Base-by-base conservation (phyloP, 1,284 basidiomycete species). In the Volvariella surrecta region DNA sequence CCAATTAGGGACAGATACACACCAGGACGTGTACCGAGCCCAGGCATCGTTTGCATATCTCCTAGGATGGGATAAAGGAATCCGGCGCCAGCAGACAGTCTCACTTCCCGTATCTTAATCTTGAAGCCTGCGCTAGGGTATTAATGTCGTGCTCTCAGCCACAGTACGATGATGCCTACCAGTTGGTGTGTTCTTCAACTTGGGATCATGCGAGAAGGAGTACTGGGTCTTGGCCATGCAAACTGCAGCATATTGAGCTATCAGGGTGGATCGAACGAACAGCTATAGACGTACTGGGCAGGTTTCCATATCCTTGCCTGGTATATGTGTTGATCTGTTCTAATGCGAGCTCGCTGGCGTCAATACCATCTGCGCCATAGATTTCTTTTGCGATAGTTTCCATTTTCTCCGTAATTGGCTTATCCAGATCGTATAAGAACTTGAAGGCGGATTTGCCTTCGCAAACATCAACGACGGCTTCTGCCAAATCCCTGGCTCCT, bases 151-250 rank as follows among this genome's bases (percentile, higher is more conserved):
- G 18, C 37, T 24, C 34, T 19, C 45, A 46, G 37, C 20, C 17
- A 39, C 41, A 32, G 46, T 24, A 64, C 61, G 32, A 7, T 19
- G 19, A 35, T 20, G 46, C 55, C 45, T 45, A 66, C 69, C 87
- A 39, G 80, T 80, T 3, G 93, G 91, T 1, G 89, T 90, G 53
- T 84, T 84, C 72, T 96, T 96, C 52, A 89, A 72, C 54, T 82
- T 82, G n/a, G 92, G 86, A 59, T 97, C 87, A 60, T 94, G 91
- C 18, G 90, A 94, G 70, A 97, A 92, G 16, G 91, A 95, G 54
- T 96, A 88, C 54, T 95, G 94, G 2, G 96, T 99, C 76, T 99
- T 99, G 47, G 95, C 94, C 91, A 98, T 94, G 67, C 94, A 97
- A 59, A 94, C 90, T 82, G 60, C 2, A 35, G 40, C n/a, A n/a